Evolutionary conservation across 352 stramenopile species (phyloP), one percentile per base, ranked within the genome.

Genomic region (Aphanomyces euteiches): DNA sequence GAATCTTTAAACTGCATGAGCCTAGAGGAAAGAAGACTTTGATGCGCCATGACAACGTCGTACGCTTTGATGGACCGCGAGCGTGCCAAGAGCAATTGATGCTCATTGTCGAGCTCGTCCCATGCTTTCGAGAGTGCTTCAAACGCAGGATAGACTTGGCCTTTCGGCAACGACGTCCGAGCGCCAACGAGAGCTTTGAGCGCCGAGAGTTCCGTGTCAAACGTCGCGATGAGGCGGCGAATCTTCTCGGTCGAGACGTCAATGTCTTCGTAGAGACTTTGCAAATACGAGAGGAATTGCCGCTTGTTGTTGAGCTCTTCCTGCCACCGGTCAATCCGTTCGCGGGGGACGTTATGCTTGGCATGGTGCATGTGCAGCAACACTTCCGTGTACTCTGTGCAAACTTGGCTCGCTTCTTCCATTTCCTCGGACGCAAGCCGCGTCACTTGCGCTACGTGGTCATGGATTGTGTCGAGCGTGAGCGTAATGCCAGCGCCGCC

Each of bases 101-200:
- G 78, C 43, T 96, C 83, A 38, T 86, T 70, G 2, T 85, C 74
- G 4, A 96, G 72, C 72, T 94, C 86, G 12, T 85, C 78, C 91
- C 90, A 98, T 0, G 90, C 88, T 69, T 78, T 80, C 5, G 88
- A 90, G 3, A 97, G 80, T 12, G 85, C 80, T 73, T 97, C 90
- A 73, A 98, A 98, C 17, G 97, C 87, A 34, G 93, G 93, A 70
- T 98, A 98, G 5, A 98, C 93, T 45, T 97, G 87, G 7, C 93
- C 95, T 67, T 98, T 98, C 34, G 92, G 90, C 66, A 98, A 78
- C 37, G 89, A 96, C 8, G 84, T 90, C 21, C 88, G 80, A 3
- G 85, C 80, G 13, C 88, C 89, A 1, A 98, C 89, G n/a, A 97
- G 77, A 45, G 78, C 89, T 74, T 89, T 85, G 59, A 91, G 75